Evolutionary conservation across 108 stramenopile genomes (phyloP).

Genomic region (Cyclotella atomus): DNA sequence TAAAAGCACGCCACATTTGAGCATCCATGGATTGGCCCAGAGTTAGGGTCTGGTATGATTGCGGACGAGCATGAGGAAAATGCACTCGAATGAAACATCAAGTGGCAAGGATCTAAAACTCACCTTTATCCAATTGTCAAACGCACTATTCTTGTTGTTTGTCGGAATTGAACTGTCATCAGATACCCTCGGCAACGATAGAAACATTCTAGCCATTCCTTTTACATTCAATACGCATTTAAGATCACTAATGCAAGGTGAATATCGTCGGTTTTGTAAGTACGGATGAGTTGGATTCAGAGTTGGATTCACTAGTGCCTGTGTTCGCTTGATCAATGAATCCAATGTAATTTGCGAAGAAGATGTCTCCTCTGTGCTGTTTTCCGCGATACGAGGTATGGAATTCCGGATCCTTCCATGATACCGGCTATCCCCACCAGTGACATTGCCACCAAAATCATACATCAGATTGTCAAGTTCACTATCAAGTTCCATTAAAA

Average conservation of each 20-base stretch:
- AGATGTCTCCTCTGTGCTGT: not conserved
- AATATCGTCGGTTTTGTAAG: conserved; percentile 85
- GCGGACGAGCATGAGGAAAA: no score
- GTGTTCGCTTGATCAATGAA: conserved; percentile 14
- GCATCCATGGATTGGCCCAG: conserved; percentile 85
- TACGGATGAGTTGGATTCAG: conserved; percentile 78
- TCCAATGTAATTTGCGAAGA: conserved; percentile 8
- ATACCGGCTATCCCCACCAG: conserved; percentile 40
- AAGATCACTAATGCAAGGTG: conserved; percentile 88
- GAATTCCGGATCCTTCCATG: conserved; percentile 23
- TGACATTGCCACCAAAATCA: conserved; percentile 11
- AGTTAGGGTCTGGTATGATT: conserved; percentile 70
- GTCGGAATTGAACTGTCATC: conserved; percentile 1
- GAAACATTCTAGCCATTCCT: conserved; percentile 88
- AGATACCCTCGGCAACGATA: conserved; percentile 22
- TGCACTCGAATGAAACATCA: no score
- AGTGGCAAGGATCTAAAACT: conserved; percentile 39
- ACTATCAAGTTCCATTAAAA: conserved; percentile 29
- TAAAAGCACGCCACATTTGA: conserved; percentile 73
- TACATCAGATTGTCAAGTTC: conserved; percentile 28
- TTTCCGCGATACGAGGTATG: not conserved
- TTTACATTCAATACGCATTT: conserved; percentile 93
- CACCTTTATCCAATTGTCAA: conserved; percentile 48
- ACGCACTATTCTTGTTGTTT: conserved; percentile 1
- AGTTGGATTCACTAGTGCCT: conserved; percentile 28